These are phyloP conservation scores for Colletotrichum chrysophilum DNA, from an alignment of 2,329 filamentous ascomycete genomes.

Conservation along the genomic window DNA sequence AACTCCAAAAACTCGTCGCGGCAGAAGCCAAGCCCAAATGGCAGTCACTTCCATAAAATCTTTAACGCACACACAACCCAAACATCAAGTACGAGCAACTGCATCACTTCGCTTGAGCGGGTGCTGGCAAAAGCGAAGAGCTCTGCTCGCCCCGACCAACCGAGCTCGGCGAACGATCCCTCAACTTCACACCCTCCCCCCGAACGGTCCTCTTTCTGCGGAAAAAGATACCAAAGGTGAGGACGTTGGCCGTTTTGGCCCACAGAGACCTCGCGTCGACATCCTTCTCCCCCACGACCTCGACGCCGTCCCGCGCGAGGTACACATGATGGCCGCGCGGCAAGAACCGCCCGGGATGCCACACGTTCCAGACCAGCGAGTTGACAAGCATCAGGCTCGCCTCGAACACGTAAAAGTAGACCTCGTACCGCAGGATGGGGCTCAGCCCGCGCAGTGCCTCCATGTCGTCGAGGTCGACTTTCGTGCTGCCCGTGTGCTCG, in stretches of 20 bases:
- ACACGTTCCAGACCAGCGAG: constrained; percentile 51
- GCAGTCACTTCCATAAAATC: neutral
- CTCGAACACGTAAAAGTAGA: constrained; percentile 66
- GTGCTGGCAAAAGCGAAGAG: neutral
- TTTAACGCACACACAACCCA: neutral
- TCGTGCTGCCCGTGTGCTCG: constrained; percentile 44
- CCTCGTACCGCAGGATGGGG: constrained; percentile 59
- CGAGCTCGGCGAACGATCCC: neutral
- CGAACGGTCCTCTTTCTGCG: neutral
- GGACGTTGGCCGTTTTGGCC: neutral
- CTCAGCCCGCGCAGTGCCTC: constrained; percentile 31
- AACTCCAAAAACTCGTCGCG: neutral
- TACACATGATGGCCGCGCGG: constrained; percentile 54
- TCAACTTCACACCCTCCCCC: neutral
- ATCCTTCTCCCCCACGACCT: neutral
- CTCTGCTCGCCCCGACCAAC: neutral
- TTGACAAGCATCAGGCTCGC: constrained; percentile 57
- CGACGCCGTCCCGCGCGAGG: constrained; percentile 49
- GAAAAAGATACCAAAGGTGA: neutral
- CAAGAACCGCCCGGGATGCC: constrained; percentile 56
- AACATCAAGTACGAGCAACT: neutral
- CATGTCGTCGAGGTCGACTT: neutral
- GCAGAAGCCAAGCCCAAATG: neutral
- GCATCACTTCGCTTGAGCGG: neutral
- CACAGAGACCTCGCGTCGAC: neutral